phyloP scores from a whole-genome alignment of 2,329 filamentous ascomycete genomes.

The Ceratocystis ficicola region DNA sequence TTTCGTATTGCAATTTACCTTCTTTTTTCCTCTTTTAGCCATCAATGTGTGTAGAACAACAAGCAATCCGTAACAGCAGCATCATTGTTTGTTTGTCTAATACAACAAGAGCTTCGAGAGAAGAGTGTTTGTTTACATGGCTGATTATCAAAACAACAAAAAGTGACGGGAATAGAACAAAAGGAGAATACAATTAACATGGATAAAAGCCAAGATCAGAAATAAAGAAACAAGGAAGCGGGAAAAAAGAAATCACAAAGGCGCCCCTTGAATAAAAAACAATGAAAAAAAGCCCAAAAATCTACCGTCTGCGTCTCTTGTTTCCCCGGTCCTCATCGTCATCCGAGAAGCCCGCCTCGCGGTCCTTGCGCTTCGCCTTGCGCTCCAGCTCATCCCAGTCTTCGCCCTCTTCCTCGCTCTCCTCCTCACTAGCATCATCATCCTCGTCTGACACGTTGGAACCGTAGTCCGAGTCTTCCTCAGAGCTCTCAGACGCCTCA shows the following conservation, averaged over 20 bases:
- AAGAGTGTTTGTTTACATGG: background rate
- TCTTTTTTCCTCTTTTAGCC: background rate
- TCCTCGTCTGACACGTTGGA: slow-evolving; percentile 77
- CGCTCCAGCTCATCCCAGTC: slow-evolving; percentile 92
- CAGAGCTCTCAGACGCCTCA: slow-evolving; percentile 59
- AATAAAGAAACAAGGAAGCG: slow-evolving; percentile 14
- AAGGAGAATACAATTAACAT: too few species aligned
- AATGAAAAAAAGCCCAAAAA: slow-evolving; percentile 2
- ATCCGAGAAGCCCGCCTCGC: slow-evolving; percentile 48
- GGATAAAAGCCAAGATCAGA: background rate
- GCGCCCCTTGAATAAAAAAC: slow-evolving; percentile 13
- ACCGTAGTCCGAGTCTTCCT: slow-evolving; percentile 87
- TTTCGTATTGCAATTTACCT: background rate
- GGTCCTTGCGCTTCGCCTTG: slow-evolving; percentile 77
- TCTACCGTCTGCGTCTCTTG: slow-evolving; percentile 36
- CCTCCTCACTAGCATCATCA: slow-evolving; percentile 50
- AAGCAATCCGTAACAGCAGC: background rate
- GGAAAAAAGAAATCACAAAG: slow-evolving; percentile 11
- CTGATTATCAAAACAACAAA: slow-evolving; percentile 1
- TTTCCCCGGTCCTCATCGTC: slow-evolving; percentile 54
- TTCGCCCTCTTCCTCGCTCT: slow-evolving; percentile 60
- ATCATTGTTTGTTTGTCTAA: background rate
- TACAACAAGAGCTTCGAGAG: background rate
- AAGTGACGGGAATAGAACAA: too few species aligned
- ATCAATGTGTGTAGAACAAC: background rate